A percentile compares a stretch with the other conserved stretches of the same genome.
Evolutionary conservation across 2,329 filamentous ascomycete genomes (phyloP).

Genomic region (Sodiomyces alkalinus): DNA sequence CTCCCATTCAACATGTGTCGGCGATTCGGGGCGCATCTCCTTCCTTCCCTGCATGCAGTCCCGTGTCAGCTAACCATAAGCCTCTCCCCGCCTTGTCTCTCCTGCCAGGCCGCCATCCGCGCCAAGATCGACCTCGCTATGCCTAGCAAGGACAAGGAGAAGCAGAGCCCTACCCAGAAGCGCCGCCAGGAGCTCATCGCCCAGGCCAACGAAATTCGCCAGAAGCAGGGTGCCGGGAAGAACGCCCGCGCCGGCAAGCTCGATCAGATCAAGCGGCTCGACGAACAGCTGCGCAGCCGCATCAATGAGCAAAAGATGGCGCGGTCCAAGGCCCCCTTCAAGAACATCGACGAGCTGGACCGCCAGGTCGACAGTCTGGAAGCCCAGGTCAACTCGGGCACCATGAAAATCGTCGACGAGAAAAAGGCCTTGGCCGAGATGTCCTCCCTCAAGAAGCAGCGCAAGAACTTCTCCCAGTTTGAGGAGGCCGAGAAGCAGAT

Average conservation of each 20-base stretch:
- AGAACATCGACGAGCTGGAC: conserved; percentile 78
- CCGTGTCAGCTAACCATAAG: too few species aligned
- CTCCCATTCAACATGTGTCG: too few species aligned
- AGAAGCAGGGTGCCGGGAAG: conserved; percentile 81
- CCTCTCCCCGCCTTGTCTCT: conserved; percentile 4
- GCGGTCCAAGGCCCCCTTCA: conserved; percentile 68
- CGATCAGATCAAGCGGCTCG: conserved; percentile 84
- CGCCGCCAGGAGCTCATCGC: conserved; percentile 73
- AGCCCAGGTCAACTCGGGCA: conserved; percentile 72
- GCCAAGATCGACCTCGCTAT: conserved; percentile 74
- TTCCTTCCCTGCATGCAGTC: too few species aligned
- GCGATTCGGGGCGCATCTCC: too few species aligned
- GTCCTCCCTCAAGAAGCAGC: conserved; percentile 68
- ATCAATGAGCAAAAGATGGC: conserved; percentile 78
- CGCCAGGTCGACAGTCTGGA: conserved; percentile 67
- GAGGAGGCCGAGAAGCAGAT: conserved; percentile 81
- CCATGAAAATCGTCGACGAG: conserved; percentile 93
- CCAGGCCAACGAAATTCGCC: conserved; percentile 70
- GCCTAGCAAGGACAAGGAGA: conserved; percentile 59
- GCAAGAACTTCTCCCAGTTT: conserved; percentile 80
- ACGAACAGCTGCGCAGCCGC: conserved; percentile 74
- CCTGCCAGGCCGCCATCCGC: conserved; percentile 64
- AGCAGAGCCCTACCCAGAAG: conserved; percentile 67
- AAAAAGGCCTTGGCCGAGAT: conserved; percentile 83
- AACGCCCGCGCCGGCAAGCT: conserved; percentile 59